Evolutionary conservation across 2,329 filamentous ascomycete species (phyloP).

Genomic region (Claviceps citrina): DNA sequence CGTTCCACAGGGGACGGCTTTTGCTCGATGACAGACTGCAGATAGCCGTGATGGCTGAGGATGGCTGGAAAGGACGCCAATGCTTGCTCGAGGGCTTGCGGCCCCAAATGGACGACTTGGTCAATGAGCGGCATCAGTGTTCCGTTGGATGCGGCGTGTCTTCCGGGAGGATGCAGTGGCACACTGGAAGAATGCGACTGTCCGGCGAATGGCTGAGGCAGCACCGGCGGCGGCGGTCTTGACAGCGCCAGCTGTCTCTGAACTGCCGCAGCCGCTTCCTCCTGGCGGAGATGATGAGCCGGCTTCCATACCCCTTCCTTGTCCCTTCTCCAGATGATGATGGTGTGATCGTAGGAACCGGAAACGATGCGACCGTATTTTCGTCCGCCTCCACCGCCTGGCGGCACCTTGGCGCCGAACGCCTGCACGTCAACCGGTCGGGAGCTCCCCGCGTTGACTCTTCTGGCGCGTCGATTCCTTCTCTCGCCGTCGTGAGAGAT

Average conservation of each 20-base stretch:
- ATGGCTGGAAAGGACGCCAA: constrained; percentile 33
- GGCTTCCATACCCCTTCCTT: constrained; percentile 73
- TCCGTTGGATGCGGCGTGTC: constrained; percentile 14
- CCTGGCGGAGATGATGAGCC: constrained; percentile 59
- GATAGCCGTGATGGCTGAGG: constrained; percentile 30
- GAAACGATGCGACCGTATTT: constrained; percentile 90
- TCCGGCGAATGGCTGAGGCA: background rate
- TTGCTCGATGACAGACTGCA: constrained; percentile 36
- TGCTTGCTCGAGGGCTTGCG: constrained; percentile 28
- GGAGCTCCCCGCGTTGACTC: constrained; percentile 55
- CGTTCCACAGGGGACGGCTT: constrained; percentile 32
- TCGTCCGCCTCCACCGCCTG: constrained; percentile 79
- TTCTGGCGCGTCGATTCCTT: constrained; percentile 23
- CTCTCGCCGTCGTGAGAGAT: constrained; percentile 22
- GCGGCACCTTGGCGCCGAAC: constrained; percentile 73
- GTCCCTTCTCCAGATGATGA: constrained; percentile 88
- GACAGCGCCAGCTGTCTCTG: constrained; percentile 13
- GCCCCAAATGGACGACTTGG: constrained; percentile 34
- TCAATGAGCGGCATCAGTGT: constrained; percentile 39
- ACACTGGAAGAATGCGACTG: background rate
- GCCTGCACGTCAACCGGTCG: constrained; percentile 63
- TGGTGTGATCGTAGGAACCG: constrained; percentile 87
- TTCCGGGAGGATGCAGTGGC: background rate
- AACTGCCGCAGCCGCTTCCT: constrained; percentile 46
- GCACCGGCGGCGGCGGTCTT: background rate